Conservation (phyloP, 345 rosid genomes). For the Citrus unshiu region DNA sequence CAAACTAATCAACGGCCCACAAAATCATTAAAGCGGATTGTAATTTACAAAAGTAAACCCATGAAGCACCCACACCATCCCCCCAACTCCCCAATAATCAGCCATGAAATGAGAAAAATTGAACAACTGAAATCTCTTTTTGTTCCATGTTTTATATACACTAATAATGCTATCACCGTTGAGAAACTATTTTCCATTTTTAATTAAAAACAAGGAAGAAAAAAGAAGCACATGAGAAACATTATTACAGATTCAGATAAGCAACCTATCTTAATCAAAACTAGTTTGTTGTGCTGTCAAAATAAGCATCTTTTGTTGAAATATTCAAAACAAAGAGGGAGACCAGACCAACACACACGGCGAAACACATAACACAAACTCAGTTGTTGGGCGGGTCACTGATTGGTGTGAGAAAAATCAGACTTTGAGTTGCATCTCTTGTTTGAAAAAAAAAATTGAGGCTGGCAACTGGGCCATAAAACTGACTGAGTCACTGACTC, state of each 20-base stretch:
- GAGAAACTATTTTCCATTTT: too few species aligned
- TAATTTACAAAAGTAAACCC: not conserved
- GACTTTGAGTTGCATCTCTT: not conserved
- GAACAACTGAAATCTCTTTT: not conserved
- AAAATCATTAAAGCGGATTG: not conserved
- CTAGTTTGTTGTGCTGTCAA: slow-evolving; percentile 22
- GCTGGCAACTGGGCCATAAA: slow-evolving; percentile 40
- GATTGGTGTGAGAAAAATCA: slow-evolving; percentile 18
- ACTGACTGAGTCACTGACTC: slow-evolving; percentile 18
- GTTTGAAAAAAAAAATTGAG: not conserved
- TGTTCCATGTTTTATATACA: not conserved
- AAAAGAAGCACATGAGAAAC: not conserved
- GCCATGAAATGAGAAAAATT: not conserved
- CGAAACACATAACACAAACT: not conserved
- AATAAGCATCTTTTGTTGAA: slow-evolving; percentile 12
- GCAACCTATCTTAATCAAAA: not conserved
- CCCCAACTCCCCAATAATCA: not conserved
- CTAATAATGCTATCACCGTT: too few species aligned
- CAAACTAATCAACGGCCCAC: slow-evolving; percentile 1
- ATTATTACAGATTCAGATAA: not conserved
- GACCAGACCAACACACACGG: too few species aligned
- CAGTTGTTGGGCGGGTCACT: slow-evolving; percentile 11
- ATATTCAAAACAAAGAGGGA: slow-evolving; percentile 1
- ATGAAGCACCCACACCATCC: not conserved
- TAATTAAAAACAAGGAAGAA: not conserved